These are phyloP conservation scores for Calonectria naviculata DNA, from an alignment of 2,329 filamentous ascomycete species.

Conservation along the genomic window DNA sequence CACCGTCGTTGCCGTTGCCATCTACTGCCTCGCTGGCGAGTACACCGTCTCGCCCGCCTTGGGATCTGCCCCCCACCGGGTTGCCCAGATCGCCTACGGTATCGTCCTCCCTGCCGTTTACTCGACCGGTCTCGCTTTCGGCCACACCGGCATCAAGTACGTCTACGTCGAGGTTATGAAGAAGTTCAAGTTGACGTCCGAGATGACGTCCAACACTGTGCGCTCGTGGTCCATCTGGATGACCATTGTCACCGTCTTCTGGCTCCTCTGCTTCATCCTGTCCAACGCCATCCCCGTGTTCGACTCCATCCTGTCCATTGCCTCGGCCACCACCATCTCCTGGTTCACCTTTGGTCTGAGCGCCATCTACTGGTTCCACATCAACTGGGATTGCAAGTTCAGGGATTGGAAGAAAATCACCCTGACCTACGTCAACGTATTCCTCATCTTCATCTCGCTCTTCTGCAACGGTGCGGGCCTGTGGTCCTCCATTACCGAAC, in stretches of 20 bases:
- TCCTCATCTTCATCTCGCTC: constrained; percentile 45
- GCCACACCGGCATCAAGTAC: constrained; percentile 49
- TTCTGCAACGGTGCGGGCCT: constrained; percentile 50
- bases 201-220: constrained; percentile 46
- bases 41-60: constrained; percentile 42
- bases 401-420: constrained; percentile 42
- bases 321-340: constrained; percentile 48
- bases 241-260: constrained; percentile 46
- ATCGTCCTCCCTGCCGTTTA: constrained; percentile 44
- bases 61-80: constrained; percentile 35
- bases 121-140: constrained; percentile 45
- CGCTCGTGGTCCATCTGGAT: constrained; percentile 51
- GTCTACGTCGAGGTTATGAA: constrained; percentile 48
- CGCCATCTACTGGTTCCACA: constrained; percentile 49
- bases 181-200: constrained; percentile 43
- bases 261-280: constrained; percentile 47
- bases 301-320: constrained; percentile 50
- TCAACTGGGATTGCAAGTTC: constrained; percentile 48
- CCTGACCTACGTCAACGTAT: constrained; percentile 42
- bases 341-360: constrained; percentile 52
- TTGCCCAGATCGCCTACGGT: constrained; percentile 45
- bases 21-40: constrained; percentile 42
- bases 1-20: constrained; percentile 38
- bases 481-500: constrained; percentile 46
- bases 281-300: constrained; percentile 52